Percentiles rank a stretch among this genome's conserved stretches.
phyloP scores from a whole-genome alignment of 1,284 basidiomycete species.

The Sphagnurus paluster region DNA sequence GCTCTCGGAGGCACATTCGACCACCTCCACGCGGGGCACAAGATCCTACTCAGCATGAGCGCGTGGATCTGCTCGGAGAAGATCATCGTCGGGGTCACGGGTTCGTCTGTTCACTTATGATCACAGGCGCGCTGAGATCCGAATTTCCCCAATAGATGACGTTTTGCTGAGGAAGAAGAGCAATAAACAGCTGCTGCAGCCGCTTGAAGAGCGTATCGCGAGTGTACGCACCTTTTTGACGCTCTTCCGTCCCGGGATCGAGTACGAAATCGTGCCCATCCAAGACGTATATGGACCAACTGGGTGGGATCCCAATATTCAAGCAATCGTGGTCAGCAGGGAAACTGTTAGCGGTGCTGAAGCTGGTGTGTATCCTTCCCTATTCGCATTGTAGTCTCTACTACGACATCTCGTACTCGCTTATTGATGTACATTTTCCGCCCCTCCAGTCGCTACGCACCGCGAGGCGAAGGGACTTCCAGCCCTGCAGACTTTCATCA shows the following conservation, averaged over 20 bases:
- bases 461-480: constrained; percentile 58
- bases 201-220: constrained; percentile 54
- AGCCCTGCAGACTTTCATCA: constrained; percentile 69
- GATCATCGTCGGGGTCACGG: constrained; percentile 89
- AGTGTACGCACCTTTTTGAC: constrained; percentile 64
- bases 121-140: not conserved
- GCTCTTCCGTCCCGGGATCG: constrained; percentile 64
- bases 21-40: constrained; percentile 96
- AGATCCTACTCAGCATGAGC: constrained; percentile 92
- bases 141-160: constrained; percentile 51
- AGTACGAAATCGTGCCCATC: constrained; percentile 70
- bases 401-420: constrained; percentile 6
- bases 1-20: constrained; percentile 84
- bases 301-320: constrained; percentile 78
- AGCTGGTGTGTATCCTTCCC: constrained; percentile 51
- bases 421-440: not conserved
- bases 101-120: constrained; percentile 36
- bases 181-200: constrained; percentile 71
- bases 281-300: constrained; percentile 89
- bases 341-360: constrained; percentile 81
- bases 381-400: not conserved
- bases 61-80: constrained; percentile 79
- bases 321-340: constrained; percentile 84
- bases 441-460: constrained; percentile 56
- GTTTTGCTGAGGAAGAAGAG: constrained; percentile 75